Percentiles rank a stretch among this genome's conserved stretches.
Conservation (phyloP, 352 stramenopile species). For the Globisporangium megalacanthum region DNA sequence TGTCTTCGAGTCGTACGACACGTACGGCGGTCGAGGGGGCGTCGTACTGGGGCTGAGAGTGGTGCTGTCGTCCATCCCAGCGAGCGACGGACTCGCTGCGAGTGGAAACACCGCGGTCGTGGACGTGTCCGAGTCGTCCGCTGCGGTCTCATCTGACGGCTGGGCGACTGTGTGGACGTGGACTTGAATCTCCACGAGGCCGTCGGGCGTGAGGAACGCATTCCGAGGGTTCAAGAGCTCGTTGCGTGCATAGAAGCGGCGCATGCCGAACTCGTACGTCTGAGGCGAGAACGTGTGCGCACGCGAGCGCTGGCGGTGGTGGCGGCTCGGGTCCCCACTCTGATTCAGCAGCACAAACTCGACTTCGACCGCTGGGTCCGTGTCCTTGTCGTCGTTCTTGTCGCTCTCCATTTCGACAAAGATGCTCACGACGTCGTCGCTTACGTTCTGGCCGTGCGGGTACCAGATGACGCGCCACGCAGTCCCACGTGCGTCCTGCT, state of each 20-base stretch:
- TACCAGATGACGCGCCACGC: conserved; percentile 68
- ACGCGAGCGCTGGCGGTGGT: conserved; percentile 29
- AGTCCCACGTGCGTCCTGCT: conserved; percentile 32
- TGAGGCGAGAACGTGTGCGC: conserved; percentile 50
- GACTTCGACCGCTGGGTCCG: conserved; percentile 17
- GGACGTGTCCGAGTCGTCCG: conserved; percentile 4
- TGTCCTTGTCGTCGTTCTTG: neutral
- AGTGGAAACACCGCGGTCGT: conserved; percentile 7
- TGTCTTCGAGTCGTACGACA: conserved; percentile 72
- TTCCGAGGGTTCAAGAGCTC: conserved; percentile 43
- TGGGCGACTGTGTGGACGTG: conserved; percentile 27
- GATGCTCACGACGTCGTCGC: conserved; percentile 45
- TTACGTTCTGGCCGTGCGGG: conserved; percentile 33
- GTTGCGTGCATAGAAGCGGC: conserved; percentile 38
- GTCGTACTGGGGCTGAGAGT: conserved; percentile 7
- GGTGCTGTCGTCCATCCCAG: conserved; percentile 14
- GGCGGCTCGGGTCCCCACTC: conserved; percentile 12
- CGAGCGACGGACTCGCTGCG: conserved; percentile 17
- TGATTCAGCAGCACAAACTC: conserved; percentile 46
- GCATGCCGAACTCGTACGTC: conserved; percentile 49
- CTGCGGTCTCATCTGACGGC: conserved; percentile 7
- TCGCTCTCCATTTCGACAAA: conserved; percentile 50
- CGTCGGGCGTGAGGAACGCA: conserved; percentile 35
- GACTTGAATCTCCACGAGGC: conserved; percentile 45
- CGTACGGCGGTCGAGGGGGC: conserved; percentile 14